Conservation (phyloP, 768 basidiomycete genomes). For the Suillus discolor region DNA sequence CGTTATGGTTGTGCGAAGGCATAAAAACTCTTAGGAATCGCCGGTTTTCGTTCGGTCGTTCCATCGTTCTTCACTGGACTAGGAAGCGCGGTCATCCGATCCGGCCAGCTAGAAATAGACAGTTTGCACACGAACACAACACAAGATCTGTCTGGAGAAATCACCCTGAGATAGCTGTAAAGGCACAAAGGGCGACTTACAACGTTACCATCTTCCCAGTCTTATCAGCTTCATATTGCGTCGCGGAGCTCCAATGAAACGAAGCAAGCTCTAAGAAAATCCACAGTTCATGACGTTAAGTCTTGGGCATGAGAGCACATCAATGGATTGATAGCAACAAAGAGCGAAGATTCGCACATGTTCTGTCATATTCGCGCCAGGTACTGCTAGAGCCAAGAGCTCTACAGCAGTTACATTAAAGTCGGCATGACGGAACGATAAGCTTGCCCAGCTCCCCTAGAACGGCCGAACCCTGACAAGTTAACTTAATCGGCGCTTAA, state of each 20-base stretch:
- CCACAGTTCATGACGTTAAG: background rate
- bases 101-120: background rate
- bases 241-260: background rate
- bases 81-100: background rate
- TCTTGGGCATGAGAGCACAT: background rate
- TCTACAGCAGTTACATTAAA: background rate
- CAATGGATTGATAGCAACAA: no score
- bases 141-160: background rate
- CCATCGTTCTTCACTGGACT: background rate
- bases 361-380: background rate
- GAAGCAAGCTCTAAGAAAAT: background rate
- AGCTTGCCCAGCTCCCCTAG: background rate
- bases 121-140: conserved; percentile 1
- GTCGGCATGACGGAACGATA: background rate
- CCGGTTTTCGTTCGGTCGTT: background rate
- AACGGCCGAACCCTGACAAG: background rate
- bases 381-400: background rate
- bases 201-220: background rate
- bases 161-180: background rate
- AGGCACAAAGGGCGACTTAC: conserved; percentile 1
- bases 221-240: background rate
- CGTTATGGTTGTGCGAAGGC: conserved; percentile 6
- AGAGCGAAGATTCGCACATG: background rate
- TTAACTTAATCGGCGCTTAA: background rate
- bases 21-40: background rate